A percentile compares a stretch with the other conserved stretches of the same genome.
These are phyloP conservation scores for Mortierella sp. DNA, from an alignment of 371 early-diverging fungal genomes.

Conservation along the genomic window DNA sequence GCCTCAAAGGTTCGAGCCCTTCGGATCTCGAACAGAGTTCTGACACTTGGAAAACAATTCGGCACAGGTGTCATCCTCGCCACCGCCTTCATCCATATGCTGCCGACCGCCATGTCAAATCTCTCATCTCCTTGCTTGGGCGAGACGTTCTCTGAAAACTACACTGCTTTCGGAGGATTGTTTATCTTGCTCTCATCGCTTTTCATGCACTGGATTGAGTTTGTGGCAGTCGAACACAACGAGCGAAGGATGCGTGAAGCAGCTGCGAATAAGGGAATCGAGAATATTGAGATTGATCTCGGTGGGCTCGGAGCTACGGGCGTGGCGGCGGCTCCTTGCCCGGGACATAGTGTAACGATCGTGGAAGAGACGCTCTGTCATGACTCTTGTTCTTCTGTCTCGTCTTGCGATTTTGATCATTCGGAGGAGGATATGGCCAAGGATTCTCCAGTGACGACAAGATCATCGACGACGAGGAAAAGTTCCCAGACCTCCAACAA, in stretches of 20 bases:
- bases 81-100: conserved; percentile 74
- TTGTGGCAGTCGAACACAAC: conserved; percentile 38
- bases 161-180: conserved; percentile 61
- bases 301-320: conserved; percentile 28
- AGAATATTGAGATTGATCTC: conserved; percentile 17
- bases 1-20: conserved; percentile 41
- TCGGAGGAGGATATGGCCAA: conserved; percentile 25
- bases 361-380: conserved; percentile 19
- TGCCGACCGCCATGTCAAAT: conserved; percentile 57
- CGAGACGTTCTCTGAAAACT: conserved; percentile 46
- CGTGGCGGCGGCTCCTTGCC: conserved; percentile 27
- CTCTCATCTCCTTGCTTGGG: conserved; percentile 59
- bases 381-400: conserved; percentile 30
- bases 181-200: conserved; percentile 66
- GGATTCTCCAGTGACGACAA: conserved; percentile 38
- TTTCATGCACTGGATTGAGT: conserved; percentile 54
- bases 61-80: conserved; percentile 86
- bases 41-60: conserved; percentile 63
- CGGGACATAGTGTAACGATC: conserved; percentile 29
- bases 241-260: conserved; percentile 39
- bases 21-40: conserved; percentile 9
- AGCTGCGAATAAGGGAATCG: conserved; percentile 20
- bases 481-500: background rate
- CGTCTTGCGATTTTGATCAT: conserved; percentile 21
- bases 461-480: conserved; percentile 18